Base-by-base conservation (phyloP, 768 basidiomycete species). In the Boletus pseudo-olivaceus region DNA sequence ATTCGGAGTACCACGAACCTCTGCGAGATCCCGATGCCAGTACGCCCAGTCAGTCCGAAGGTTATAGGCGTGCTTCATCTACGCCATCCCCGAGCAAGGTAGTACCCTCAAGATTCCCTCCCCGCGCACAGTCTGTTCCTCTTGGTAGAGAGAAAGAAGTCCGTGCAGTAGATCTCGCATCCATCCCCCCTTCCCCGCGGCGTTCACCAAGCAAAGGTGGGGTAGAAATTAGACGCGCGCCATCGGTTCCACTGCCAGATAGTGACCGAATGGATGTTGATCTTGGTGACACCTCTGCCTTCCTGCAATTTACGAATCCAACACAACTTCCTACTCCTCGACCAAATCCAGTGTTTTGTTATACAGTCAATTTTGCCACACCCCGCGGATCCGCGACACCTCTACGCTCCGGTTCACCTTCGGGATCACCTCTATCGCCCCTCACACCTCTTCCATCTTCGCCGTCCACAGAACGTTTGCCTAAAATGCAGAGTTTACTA, bases 401-500 rank as follows among this genome's bases (percentile, higher is more conserved):
- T 29, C 35, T 49, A 12, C 43, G 46, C 37, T 51, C 57, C 5
- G 20, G 29, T 19, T 30, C 45, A 20, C 49, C 45, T 30, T 17
- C 49, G 2, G 17, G 54, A 15, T 61, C 66, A 5, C 67, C 74
- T 10, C 63, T 73, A 54, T 78, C 77, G 1, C 77, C 77, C 17
- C 69, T 84, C 34, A 82, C 82, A 7, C 82, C 82, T 7, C 60
- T 81, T 33, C 76, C 80, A 7, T 73, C 76, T 55, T 80, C 82
- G 1, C 81, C 81, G 6, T 62, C 63, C 29, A 19, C 34, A 4
- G 58, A 47, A 46, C 23, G 20, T 35, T 42, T 51, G 7, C 59
- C 57, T 20, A 45, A 32, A 19, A 58, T 58, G 42, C 58, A 44
- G 35, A 44, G 27, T 42, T 41, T 68, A 34, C 27, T 62, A 12